Evolutionary conservation across 306 rosid species (phyloP).

Genomic region (Bauhinia variegata): DNA sequence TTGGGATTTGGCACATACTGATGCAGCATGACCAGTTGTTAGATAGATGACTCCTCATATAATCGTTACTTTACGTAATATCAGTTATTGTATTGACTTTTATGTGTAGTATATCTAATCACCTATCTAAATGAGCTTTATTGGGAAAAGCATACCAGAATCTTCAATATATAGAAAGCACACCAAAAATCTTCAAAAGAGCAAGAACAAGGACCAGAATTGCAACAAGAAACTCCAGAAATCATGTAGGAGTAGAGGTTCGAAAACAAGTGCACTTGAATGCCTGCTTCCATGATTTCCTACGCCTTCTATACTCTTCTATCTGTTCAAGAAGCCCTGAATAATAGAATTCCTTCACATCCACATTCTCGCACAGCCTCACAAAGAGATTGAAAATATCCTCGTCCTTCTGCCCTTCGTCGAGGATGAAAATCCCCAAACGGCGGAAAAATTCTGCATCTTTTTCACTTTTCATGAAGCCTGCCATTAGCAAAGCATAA

Average conservation of each 20-base stretch:
- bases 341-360: slow-evolving; percentile 37
- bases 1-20: no score
- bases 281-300: slow-evolving; percentile 19
- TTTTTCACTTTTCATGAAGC: slow-evolving; percentile 30
- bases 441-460: slow-evolving; percentile 47
- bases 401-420: slow-evolving; percentile 4
- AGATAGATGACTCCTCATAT: no score
- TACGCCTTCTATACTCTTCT: slow-evolving; percentile 6
- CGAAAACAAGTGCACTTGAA: slow-evolving; percentile 2
- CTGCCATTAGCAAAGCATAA: slow-evolving; percentile 48
- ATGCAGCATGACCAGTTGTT: no score
- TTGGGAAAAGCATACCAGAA: no score
- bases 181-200: slow-evolving; percentile 41
- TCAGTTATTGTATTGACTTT: no score
- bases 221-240: slow-evolving; percentile 18
- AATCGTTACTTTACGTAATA: no score
- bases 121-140: no score
- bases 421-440: slow-evolving; percentile 32
- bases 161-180: no score
- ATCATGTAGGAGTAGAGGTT: background rate
- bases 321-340: slow-evolving; percentile 44
- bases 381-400: slow-evolving; percentile 30
- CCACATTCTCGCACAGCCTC: slow-evolving; percentile 30
- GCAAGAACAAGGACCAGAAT: slow-evolving; percentile 38
- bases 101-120: no score